Evolutionary conservation across 2,329 filamentous ascomycete genomes (phyloP), one percentile per base, ranked within the genome.

Genomic region (Nigrospora oryzae): DNA sequence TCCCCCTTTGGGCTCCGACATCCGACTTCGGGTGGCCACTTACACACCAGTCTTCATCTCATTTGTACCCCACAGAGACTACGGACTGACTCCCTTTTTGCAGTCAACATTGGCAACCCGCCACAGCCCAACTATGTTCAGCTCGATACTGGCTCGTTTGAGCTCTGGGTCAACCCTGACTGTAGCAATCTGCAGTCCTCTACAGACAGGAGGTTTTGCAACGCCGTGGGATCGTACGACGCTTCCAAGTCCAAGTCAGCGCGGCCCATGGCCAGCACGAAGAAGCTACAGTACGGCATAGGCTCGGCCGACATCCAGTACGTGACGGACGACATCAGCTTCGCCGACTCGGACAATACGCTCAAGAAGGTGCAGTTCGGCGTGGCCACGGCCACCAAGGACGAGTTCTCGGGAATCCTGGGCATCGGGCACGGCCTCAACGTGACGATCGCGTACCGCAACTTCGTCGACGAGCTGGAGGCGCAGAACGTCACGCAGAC

Each of bases 351-450:
- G 33, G 49, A 61, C 58, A 46, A 45, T 53, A 53, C 67, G 2
- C 66, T 81, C 14, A 56, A 66, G 15, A 58, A 66, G n/a, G 70
- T 84, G 43, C 77, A 83, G 54, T 84, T 86, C 49, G 83, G 82
- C 49, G 75, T 84, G 34, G 82, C 81, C n/a, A 74, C 71, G 35
- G 53, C 58, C 12, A 69, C 67, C 6, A 48, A 59, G 13, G 67
- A 75, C 48, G 67, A 74, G 49, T 74, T 73, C 46, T 65, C 72
- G 0, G 74, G 74, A 34, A 87, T 93, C 39, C 63, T 94, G 16
- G 88, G 88, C 17, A 83, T 93, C 45, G 87, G 87, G 19, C 87
- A 87, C 58, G 70, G 78, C 3, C 40, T 63, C 12, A 70, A 68
- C 33, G 51, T 67, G 42, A 74, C 69, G 23, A 71, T 67, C 3